phyloP scores from a whole-genome alignment of 2,329 filamentous ascomycete genomes.

The Chrysoporthe austroafricana region DNA sequence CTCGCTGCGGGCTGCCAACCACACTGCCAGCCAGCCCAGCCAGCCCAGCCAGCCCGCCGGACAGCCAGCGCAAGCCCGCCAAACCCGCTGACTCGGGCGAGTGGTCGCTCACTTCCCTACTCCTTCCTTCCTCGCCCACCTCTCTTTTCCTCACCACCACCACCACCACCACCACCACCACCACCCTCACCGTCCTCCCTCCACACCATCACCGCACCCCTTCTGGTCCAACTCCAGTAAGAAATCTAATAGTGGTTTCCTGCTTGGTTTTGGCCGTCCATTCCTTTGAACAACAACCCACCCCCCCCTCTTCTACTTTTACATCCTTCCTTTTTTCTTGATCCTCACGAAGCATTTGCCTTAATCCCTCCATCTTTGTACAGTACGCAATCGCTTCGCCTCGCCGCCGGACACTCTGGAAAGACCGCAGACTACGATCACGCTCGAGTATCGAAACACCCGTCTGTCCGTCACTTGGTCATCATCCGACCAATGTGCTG shows the following conservation, averaged over 20 bases:
- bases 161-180: conserved; percentile 37
- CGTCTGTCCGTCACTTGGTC: conserved; percentile 9
- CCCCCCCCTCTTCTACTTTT: conserved; percentile 30
- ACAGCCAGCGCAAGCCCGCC: conserved; percentile 26
- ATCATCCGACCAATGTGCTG: conserved; percentile 7
- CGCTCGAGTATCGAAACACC: conserved; percentile 3
- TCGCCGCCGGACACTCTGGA: conserved; percentile 19
- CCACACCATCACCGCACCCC: conserved; percentile 26
- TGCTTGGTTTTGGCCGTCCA: conserved; percentile 64
- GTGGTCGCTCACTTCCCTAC: conserved; percentile 5
- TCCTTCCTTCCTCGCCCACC: conserved; percentile 31
- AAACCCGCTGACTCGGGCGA: conserved; percentile 6
- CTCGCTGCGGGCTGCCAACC: conserved; percentile 8
- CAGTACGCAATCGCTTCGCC: conserved; percentile 27
- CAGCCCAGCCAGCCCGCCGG: conserved; percentile 3
- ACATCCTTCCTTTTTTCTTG: conserved; percentile 22
- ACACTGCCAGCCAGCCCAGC: not conserved
- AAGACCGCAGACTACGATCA: conserved; percentile 20
- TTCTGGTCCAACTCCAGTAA: conserved; percentile 62
- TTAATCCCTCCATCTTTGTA: conserved; percentile 28
- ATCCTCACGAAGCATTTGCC: conserved; percentile 30
- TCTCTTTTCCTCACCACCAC: conserved; percentile 36
- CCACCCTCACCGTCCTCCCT: conserved; percentile 33
- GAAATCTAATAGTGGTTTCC: conserved; percentile 52
- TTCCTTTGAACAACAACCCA: conserved; percentile 49